Evolutionary conservation across 1,139 yeast species (phyloP), one percentile per base, ranked within the genome.

Genomic region (Meyerozyma sp.): DNA sequence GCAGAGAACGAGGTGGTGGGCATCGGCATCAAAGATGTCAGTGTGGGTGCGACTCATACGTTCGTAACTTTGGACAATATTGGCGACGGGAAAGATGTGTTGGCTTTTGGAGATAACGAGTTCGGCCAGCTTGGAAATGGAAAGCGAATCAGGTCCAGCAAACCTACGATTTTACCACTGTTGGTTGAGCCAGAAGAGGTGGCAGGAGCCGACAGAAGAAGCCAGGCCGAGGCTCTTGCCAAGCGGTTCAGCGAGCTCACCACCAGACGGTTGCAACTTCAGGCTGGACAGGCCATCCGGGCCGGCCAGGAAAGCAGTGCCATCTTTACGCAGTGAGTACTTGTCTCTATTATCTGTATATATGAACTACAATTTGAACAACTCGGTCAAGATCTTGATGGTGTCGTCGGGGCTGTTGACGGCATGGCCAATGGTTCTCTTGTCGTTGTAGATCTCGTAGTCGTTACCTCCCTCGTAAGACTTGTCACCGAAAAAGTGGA

Each of bases 401-500:
- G 99, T 93, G 66, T 94, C 98, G 39, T 70, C 85, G 52, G 99
- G 99, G 56, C 78, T 73, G 58, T 78, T 75, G 55, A 93, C 98
- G 48, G 98, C 81, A 63, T 94, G 98, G 56, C 98, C 99, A 55
- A 87, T 83, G 55, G 96, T 90, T 80, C 98, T 86, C 46, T 76
- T 69, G 67, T 94, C 98, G 57, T 67, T 74, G 77, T 85, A 94
- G 66, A 93, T 93, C 77, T 94, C 98, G 70, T 84, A 93, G 74
- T 93, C 99, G 72, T 93, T 93, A 72, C 99, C 98, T 61, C 99
- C 99, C 73, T 88, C 73, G 76, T 85, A 86, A 54, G 96, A 79
- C 80, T 93, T 93, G 79, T 93, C 99, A 71, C 99, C 98, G 63
- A 93, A 93, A 82, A 94, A 94, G 77, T 93, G 98, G 59, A 93